Evolutionary conservation across 2,329 filamentous ascomycete genomes (phyloP).

Genomic region (Hypoxylon sp.): DNA sequence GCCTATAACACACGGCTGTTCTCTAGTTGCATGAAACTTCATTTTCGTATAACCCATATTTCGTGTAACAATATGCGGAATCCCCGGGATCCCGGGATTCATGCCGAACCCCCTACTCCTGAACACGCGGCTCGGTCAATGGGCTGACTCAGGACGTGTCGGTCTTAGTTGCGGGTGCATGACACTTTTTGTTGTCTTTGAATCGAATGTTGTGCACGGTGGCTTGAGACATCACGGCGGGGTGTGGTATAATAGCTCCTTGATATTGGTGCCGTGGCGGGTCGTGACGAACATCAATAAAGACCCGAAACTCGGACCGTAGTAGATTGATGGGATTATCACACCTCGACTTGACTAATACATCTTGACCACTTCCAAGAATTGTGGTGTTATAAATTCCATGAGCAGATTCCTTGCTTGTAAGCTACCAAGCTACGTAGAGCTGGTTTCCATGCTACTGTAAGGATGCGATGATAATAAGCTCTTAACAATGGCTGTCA

Average conservation of each 20-base stretch:
- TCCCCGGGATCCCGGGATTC: background rate
- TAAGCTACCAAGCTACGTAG: background rate
- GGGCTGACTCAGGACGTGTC: constrained; percentile 11
- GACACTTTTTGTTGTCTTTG: constrained; percentile 3
- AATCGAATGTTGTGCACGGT: background rate
- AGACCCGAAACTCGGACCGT: background rate
- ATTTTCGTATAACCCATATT: background rate
- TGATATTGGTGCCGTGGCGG: background rate
- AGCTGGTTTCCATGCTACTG: background rate
- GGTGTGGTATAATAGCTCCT: background rate
- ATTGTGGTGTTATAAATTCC: background rate
- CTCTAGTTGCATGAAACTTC: background rate
- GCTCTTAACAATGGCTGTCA: background rate
- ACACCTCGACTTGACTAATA: background rate
- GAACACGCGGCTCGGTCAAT: background rate
- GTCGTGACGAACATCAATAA: background rate
- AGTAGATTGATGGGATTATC: background rate
- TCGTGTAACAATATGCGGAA: background rate
- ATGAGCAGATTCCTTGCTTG: background rate
- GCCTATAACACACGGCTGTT: background rate
- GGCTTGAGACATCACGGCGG: background rate
- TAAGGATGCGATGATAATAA: background rate
- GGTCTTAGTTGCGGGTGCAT: background rate
- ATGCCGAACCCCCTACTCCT: background rate
- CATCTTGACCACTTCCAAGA: background rate